A percentile compares a stretch with the other conserved stretches of the same genome.
Evolutionary conservation across 2,329 filamentous ascomycete genomes (phyloP).

Genomic region (Aspergillus proliferans): DNA sequence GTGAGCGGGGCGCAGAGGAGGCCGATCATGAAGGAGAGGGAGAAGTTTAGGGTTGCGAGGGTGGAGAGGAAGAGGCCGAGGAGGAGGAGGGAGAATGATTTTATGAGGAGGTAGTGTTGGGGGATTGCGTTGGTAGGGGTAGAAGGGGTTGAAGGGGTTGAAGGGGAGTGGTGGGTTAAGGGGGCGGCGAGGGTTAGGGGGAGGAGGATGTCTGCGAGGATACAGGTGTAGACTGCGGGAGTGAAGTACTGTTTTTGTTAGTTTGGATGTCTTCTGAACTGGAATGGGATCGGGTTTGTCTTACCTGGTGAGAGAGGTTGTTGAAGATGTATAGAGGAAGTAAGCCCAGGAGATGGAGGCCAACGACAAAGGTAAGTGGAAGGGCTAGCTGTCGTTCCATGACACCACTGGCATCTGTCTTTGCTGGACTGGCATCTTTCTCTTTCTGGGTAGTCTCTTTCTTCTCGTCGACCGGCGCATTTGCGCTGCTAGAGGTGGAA

Average conservation of each 20-base stretch:
- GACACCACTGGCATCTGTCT: constrained; percentile 16
- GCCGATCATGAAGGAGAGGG: constrained; percentile 77
- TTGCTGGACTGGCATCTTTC: constrained; percentile 3
- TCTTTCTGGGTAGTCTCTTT: constrained; percentile 17
- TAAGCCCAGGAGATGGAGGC: constrained; percentile 68
- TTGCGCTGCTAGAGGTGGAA: constrained; percentile 10
- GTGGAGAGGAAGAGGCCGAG: constrained; percentile 88
- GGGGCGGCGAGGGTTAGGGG: constrained; percentile 53
- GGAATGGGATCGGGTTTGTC: constrained; percentile 17
- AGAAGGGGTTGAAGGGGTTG: constrained; percentile 53
- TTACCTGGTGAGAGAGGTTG: constrained; percentile 59
- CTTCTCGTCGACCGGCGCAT: constrained; percentile 25
- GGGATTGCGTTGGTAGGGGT: constrained; percentile 2
- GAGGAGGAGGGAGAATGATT: constrained; percentile 86
- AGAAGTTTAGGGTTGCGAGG: constrained; percentile 93
- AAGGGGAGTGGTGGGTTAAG: constrained; percentile 43
- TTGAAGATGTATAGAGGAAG: constrained; percentile 86
- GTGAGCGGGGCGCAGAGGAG: constrained; percentile 70
- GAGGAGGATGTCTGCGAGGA: constrained; percentile 49
- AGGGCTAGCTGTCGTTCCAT: constrained; percentile 38
- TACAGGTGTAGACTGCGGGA: constrained; percentile 54
- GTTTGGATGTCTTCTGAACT: constrained; percentile 6
- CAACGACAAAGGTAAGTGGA: constrained; percentile 64
- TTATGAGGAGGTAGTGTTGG: constrained; percentile 72
- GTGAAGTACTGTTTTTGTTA: constrained; percentile 48